Evolutionary conservation across 345 rosid genomes (phyloP), one percentile per base, ranked within the genome.

Genomic region (Kernera saxatilis): DNA sequence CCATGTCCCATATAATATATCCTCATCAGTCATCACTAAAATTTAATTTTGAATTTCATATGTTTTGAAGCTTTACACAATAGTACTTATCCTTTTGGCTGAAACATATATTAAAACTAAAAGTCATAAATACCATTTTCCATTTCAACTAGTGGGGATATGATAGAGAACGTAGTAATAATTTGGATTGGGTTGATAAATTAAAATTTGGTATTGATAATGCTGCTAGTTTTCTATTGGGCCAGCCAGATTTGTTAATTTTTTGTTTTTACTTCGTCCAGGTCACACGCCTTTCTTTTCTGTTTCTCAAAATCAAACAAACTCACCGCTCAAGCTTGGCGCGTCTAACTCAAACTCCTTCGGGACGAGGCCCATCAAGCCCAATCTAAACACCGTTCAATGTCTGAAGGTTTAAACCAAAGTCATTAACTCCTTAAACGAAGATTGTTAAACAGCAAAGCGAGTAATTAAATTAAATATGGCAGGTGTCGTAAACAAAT

Each of bases 231-330:
- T 48, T 57, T 29, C n/a, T 29, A 66, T 73, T 65, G 72, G 72
- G 36, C 44, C 67, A 73, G 77, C 29, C 45, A 57, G 67, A 65
- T 73, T 37, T 65, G 77, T 65, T 50, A 46, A 35, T 2, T 33
- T 51, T 55, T 65, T 64, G 68, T 49, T 67, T 72, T 67, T 67
- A 50, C 68, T 50, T 51, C 46, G 53, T 48, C 67, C 77, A 73
- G 59, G 60, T 73, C 77, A 56, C 52, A 65, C 67, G 29, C 63
- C 23, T 29, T 71, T 39, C 29, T 35, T 72, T 46, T 21, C 27
- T 65, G 66, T 46, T 37, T 56, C 60, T 54, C 11, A 65, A 9
- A 65, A 55, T 26, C 22, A 29, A 64, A 64, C 60, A 66, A n/a
- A n/a, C 60, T 10, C 66, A 53, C 51, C 29, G 13, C 66, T 56